A percentile compares a stretch with the other conserved stretches of the same genome.
Evolutionary conservation across 2,329 filamentous ascomycete species (phyloP).

Genomic region (Colletotrichum orbiculare): DNA sequence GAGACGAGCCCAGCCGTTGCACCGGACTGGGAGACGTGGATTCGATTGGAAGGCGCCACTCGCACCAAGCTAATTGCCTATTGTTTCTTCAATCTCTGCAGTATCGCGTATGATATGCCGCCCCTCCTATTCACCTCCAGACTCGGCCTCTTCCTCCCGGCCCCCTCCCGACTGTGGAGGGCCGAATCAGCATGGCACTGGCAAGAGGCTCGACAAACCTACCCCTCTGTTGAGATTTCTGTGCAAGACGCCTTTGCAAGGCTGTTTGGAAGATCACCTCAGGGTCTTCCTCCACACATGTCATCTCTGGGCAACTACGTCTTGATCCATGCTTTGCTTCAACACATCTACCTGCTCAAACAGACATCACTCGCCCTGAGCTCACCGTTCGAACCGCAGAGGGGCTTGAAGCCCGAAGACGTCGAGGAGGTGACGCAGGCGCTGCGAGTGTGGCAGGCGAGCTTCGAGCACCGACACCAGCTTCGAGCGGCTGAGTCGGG

Average conservation of each 20-base stretch:
- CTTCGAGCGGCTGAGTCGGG: conserved; percentile 60
- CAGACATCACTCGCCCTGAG: conserved; percentile 66
- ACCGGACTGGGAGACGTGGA: conserved; percentile 69
- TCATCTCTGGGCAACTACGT: conserved; percentile 76
- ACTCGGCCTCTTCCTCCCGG: conserved; percentile 65
- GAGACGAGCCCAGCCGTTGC: conserved; percentile 58
- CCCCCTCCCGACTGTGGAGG: conserved; percentile 66
- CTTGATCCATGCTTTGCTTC: conserved; percentile 76
- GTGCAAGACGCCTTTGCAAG: conserved; percentile 68
- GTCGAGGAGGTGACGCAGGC: conserved; percentile 67
- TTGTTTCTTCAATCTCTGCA: conserved; percentile 72
- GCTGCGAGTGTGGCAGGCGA: conserved; percentile 67
- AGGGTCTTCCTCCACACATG: conserved; percentile 60
- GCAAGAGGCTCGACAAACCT: conserved; percentile 66
- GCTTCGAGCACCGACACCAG: conserved; percentile 67
- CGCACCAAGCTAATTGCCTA: conserved; percentile 71
- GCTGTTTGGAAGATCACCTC: conserved; percentile 63
- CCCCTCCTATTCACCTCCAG: conserved; percentile 69
- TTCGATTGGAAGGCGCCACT: conserved; percentile 65
- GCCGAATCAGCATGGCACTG: conserved; percentile 69
- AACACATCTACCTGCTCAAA: conserved; percentile 77
- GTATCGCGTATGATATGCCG: conserved; percentile 70
- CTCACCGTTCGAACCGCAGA: conserved; percentile 60
- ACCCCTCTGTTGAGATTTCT: conserved; percentile 61
- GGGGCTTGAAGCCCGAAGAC: conserved; percentile 64